Conservation (phyloP, 495 filamentous ascomycete species). For the Mycothermus thermophilus region DNA sequence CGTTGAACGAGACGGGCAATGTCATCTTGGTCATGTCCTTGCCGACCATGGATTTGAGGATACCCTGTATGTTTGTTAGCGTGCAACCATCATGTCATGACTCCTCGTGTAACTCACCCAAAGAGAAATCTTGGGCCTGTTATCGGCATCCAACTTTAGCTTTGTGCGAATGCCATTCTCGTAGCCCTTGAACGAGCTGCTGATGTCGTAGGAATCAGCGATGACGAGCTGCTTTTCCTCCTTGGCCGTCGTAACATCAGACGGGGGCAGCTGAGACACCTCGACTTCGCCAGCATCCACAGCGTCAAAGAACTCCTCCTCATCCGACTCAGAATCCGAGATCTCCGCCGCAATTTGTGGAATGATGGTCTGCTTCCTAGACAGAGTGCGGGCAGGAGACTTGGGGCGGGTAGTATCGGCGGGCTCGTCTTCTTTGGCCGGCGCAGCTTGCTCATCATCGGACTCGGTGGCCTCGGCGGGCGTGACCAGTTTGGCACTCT, state of each 20-base stretch:
- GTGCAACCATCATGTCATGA: too few species aligned
- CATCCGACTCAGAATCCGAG: slow-evolving; percentile 66
- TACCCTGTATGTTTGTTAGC: slow-evolving; percentile 43
- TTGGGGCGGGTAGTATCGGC: slow-evolving; percentile 23
- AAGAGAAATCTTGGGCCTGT: slow-evolving; percentile 84
- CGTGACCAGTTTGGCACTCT: slow-evolving; percentile 36
- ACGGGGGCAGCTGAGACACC: slow-evolving; percentile 42
- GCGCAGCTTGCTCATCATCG: slow-evolving; percentile 15
- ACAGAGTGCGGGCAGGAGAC: slow-evolving; percentile 31
- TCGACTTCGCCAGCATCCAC: slow-evolving; percentile 86
- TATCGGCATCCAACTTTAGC: slow-evolving; percentile 81
- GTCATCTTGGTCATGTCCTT: slow-evolving; percentile 99
- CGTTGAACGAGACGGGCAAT: slow-evolving; percentile 94
- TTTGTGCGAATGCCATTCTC: slow-evolving; percentile 67
- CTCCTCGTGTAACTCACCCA: slow-evolving; percentile 83
- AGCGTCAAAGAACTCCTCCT: slow-evolving; percentile 96
- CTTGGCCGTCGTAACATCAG: slow-evolving; percentile 29
- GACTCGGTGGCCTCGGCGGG: slow-evolving; percentile 27
- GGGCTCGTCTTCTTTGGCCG: slow-evolving; percentile 11
- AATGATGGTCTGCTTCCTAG: slow-evolving; percentile 44
- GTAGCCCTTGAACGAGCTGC: slow-evolving; percentile 72
- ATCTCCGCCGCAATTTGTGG: slow-evolving; percentile 48
- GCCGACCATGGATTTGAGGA: slow-evolving; percentile 98
- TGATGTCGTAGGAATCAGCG: slow-evolving; percentile 45
- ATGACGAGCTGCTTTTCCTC: slow-evolving; percentile 27